phyloP scores from a whole-genome alignment of 2,329 filamentous ascomycete genomes.

The Neofusicoccum ribis region DNA sequence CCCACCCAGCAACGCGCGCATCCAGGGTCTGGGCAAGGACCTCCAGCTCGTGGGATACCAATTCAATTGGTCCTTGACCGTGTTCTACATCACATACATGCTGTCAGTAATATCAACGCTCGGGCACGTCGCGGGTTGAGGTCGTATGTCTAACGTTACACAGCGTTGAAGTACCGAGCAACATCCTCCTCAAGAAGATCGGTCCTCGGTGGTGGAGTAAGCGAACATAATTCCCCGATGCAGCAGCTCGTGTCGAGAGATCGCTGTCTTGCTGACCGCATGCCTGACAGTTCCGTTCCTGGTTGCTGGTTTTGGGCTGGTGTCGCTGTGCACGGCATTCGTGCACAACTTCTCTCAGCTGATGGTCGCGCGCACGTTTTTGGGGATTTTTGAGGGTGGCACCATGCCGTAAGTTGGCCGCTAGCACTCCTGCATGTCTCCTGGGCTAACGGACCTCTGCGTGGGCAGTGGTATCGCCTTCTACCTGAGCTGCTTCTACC shows the following conservation, averaged over 20 bases:
- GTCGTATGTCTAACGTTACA: slow-evolving; percentile 20
- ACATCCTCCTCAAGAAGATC: slow-evolving; percentile 56
- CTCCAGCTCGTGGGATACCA: slow-evolving; percentile 50
- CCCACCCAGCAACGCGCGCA: slow-evolving; percentile 34
- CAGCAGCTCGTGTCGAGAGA: background rate
- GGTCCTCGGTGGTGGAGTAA: slow-evolving; percentile 49
- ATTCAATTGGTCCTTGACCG: slow-evolving; percentile 60
- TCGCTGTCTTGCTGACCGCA: background rate
- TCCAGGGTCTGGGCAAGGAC: slow-evolving; percentile 55
- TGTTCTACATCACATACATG: slow-evolving; percentile 61
- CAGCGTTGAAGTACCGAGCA: slow-evolving; percentile 55
- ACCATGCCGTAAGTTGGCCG: slow-evolving; percentile 50
- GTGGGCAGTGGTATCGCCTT: slow-evolving; percentile 52
- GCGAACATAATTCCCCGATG: background rate
- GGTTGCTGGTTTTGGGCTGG: slow-evolving; percentile 57
- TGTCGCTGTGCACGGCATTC: slow-evolving; percentile 58
- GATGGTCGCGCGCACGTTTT: slow-evolving; percentile 49
- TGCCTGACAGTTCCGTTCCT: slow-evolving; percentile 48
- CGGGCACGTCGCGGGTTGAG: slow-evolving; percentile 36
- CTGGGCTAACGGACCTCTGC: background rate
- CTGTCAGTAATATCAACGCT: slow-evolving; percentile 31
- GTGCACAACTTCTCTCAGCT: slow-evolving; percentile 51
- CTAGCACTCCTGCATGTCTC: no score
- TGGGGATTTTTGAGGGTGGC: slow-evolving; percentile 59
- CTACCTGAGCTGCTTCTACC: slow-evolving; percentile 59